phyloP scores from a whole-genome alignment of 805 yeast species.

The Jamesozyma spencerorum region DNA sequence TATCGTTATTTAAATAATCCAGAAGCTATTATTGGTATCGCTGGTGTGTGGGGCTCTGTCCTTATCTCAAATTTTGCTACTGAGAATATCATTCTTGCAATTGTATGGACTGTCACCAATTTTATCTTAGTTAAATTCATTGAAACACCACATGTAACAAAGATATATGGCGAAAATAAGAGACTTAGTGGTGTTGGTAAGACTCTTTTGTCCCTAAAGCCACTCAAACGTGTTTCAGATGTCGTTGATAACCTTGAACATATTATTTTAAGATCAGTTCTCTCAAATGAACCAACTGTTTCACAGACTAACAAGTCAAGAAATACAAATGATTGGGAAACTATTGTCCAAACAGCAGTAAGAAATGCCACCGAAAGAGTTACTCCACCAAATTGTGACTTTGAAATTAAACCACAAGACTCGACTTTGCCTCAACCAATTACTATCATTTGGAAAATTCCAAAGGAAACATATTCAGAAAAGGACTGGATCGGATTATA shows the following conservation, averaged over 20 bases:
- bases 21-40: constrained; percentile 66
- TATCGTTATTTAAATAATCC: constrained; percentile 78
- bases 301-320: background rate
- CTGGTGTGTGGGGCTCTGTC: constrained; percentile 70
- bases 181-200: constrained; percentile 46
- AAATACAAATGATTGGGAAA: constrained; percentile 13
- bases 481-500: constrained; percentile 76
- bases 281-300: background rate
- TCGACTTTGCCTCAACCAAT: constrained; percentile 35
- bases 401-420: constrained; percentile 20
- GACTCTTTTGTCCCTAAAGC: constrained; percentile 30
- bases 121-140: constrained; percentile 61
- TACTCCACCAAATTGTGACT: constrained; percentile 21
- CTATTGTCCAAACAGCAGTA: constrained; percentile 14
- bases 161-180: constrained; percentile 59
- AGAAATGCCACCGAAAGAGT: constrained; percentile 15
- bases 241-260: constrained; percentile 35
- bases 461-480: constrained; percentile 34
- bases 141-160: constrained; percentile 70
- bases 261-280: constrained; percentile 13
- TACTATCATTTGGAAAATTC: constrained; percentile 45
- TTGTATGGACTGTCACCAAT: constrained; percentile 59
- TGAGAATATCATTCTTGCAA: constrained; percentile 41
- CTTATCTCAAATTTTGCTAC: constrained; percentile 47
- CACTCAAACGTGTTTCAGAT: constrained; percentile 30